Percentiles rank a stretch among this genome's conserved stretches.
Evolutionary conservation across 192 early-diverging fungal species (phyloP).

Genomic region (Entophlyctis luteolus): DNA sequence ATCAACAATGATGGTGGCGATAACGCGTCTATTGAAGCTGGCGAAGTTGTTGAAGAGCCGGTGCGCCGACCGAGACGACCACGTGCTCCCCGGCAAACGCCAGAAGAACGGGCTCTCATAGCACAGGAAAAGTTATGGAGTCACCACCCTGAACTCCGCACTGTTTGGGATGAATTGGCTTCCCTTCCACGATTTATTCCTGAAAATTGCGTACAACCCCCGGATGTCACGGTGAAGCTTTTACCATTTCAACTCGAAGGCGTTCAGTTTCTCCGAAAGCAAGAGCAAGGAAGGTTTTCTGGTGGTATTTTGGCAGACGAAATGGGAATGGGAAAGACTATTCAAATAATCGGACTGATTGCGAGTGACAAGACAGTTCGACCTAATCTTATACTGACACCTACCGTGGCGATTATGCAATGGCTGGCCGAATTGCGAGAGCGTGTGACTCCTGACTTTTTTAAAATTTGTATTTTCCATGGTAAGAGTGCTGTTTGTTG

Average conservation of each 20-base stretch:
- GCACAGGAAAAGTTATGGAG: conserved; percentile 4
- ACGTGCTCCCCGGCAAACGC: neutral
- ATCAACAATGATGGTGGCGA: neutral
- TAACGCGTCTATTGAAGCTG: neutral
- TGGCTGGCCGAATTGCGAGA: conserved; percentile 76
- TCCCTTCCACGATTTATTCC: conserved; percentile 30
- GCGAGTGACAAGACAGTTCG: conserved; percentile 53
- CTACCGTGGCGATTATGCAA: conserved; percentile 84
- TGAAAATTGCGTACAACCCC: conserved; percentile 52
- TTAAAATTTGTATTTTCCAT: conserved; percentile 71
- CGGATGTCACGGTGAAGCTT: conserved; percentile 64
- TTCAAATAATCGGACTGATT: conserved; percentile 83
- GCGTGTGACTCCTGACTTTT: conserved; percentile 52
- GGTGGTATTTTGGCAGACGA: conserved; percentile 21
- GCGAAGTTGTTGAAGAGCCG: neutral
- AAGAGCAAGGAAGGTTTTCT: conserved; percentile 55
- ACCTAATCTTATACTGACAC: conserved; percentile 80
- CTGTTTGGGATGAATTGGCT: conserved; percentile 58
- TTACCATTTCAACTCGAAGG: conserved; percentile 83
- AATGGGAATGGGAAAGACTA: conserved; percentile 87
- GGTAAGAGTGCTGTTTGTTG: no score
- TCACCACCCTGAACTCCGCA: conserved; percentile 61
- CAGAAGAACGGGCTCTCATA: neutral
- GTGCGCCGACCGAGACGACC: neutral
- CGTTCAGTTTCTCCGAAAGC: conserved; percentile 68